phyloP scores from a whole-genome alignment of 78 protist genomes.

The Dictyostelium brefeldianum region DNA sequence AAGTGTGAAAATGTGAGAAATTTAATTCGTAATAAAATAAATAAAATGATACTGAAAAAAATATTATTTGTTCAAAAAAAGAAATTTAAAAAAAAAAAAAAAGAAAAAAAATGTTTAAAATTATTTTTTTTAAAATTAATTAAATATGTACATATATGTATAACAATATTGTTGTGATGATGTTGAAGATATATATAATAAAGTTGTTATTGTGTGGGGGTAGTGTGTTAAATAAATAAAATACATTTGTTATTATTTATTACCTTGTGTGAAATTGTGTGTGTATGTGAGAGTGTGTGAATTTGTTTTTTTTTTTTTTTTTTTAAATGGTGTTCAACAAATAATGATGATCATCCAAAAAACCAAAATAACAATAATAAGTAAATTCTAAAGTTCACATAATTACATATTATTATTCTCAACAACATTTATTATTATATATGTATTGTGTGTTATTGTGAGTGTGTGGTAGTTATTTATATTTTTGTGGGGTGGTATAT shows the following conservation, averaged over 20 bases:
- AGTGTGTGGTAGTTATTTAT: background rate
- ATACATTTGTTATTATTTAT: background rate
- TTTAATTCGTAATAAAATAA: too few species aligned
- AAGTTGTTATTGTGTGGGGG: background rate
- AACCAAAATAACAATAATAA: background rate
- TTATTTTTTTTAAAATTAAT: background rate
- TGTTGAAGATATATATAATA: background rate
- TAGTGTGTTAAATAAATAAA: background rate
- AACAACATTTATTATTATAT: constrained; percentile 4
- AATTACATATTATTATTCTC: constrained; percentile 18
- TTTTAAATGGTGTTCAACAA: background rate
- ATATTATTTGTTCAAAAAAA: too few species aligned
- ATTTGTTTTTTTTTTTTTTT: background rate
- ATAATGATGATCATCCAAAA: background rate
- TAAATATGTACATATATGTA: background rate
- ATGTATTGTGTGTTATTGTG: background rate
- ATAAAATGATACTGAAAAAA: too few species aligned
- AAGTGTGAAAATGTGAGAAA: too few species aligned
- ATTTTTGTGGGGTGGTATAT: background rate
- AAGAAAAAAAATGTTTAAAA: background rate
- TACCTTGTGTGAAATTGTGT: background rate
- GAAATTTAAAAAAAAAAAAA: background rate
- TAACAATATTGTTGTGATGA: background rate
- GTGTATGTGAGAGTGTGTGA: background rate
- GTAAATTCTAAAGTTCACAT: constrained; percentile 20